Conservation (phyloP, 805 yeast species). For the Candida anglica region DNA sequence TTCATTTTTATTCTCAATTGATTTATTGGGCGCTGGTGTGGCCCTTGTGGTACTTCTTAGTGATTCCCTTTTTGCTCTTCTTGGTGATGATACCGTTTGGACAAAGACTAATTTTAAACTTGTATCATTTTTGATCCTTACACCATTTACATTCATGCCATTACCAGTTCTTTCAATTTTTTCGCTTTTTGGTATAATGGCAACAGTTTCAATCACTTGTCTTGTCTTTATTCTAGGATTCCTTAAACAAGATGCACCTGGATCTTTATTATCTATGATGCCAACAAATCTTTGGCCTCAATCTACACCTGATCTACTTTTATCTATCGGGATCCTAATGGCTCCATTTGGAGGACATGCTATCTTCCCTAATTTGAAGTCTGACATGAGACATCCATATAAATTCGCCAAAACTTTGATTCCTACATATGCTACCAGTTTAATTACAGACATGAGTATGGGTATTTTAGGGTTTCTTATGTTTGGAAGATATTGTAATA, state of each 20-base stretch:
- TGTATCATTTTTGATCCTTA: slow-evolving; percentile 62
- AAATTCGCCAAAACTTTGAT: slow-evolving; percentile 51
- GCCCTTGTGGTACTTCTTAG: slow-evolving; percentile 78
- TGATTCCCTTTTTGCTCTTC: slow-evolving; percentile 73
- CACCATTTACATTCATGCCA: slow-evolving; percentile 82
- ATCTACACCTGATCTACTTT: slow-evolving; percentile 45
- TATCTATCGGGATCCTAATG: slow-evolving; percentile 62
- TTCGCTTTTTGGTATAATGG: slow-evolving; percentile 65
- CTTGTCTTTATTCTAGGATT: slow-evolving; percentile 63
- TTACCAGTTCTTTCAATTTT: slow-evolving; percentile 67
- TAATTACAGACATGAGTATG: slow-evolving; percentile 56
- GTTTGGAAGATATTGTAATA: slow-evolving; percentile 49
- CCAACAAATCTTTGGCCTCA: slow-evolving; percentile 66
- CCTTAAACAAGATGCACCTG: slow-evolving; percentile 59
- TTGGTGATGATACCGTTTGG: slow-evolving; percentile 35
- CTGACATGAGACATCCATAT: slow-evolving; percentile 70
- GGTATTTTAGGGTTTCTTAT: slow-evolving; percentile 63
- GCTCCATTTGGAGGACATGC: slow-evolving; percentile 89
- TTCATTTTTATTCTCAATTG: slow-evolving; percentile 70
- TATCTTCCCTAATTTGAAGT: slow-evolving; percentile 70
- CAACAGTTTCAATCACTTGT: slow-evolving; percentile 62
- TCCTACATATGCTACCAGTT: slow-evolving; percentile 58
- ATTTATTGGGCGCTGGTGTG: slow-evolving; percentile 77
- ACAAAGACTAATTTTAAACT: slow-evolving; percentile 54
- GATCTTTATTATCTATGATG: slow-evolving; percentile 64